Conservation (phyloP, 2,329 filamentous ascomycete genomes). For the Arthrinium puccinioides region DNA sequence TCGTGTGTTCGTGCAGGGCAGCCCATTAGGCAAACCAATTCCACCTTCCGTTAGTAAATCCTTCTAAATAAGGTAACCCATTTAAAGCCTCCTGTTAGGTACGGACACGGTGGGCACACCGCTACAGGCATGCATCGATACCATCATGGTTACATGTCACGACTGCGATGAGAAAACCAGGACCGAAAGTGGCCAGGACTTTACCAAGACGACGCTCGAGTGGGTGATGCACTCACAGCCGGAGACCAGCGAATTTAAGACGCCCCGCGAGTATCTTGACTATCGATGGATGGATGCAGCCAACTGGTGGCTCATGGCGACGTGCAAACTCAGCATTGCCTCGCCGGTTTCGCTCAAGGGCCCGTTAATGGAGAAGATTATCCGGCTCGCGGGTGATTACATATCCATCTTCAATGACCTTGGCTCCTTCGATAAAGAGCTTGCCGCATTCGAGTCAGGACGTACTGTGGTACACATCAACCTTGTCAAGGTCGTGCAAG, state of each 20-base stretch:
- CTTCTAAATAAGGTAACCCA: no score
- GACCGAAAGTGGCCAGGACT: neutral
- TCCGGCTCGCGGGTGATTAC: conserved; percentile 1
- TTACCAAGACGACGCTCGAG: neutral
- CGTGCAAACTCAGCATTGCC: conserved; percentile 1
- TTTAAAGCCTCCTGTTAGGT: no score
- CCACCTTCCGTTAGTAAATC: no score
- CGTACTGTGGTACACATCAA: neutral
- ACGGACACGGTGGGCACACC: no score
- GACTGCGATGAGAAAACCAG: neutral
- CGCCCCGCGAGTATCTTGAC: conserved; percentile 1
- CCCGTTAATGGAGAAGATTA: neutral
- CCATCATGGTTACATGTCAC: neutral
- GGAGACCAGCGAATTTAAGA: neutral
- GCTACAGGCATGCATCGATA: neutral
- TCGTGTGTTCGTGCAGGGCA: no score
- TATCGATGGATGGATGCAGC: conserved; percentile 2
- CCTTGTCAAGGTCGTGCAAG: neutral
- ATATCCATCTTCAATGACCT: conserved; percentile 2
- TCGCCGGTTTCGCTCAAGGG: neutral
- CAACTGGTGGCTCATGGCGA: conserved; percentile 1
- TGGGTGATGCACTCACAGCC: conserved; percentile 2
- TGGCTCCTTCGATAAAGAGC: conserved; percentile 2
- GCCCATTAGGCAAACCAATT: no score
- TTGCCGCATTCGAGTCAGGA: neutral